A percentile compares a stretch with the other conserved stretches of the same genome.
Conservation (phyloP, 371 early-diverging fungal species). For the Mucor velutinosus region DNA sequence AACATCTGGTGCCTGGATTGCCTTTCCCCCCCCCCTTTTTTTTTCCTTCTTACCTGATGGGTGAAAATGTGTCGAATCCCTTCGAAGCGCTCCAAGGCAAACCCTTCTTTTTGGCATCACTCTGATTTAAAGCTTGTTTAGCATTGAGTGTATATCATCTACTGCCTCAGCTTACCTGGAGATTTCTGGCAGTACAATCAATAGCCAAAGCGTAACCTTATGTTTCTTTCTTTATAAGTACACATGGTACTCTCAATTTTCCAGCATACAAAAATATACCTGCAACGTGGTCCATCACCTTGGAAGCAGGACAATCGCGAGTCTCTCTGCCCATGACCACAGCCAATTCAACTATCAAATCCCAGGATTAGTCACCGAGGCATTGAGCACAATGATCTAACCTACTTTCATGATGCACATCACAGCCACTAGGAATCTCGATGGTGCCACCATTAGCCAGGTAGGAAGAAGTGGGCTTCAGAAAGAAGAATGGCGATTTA, state of each 20-base stretch:
- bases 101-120: constrained; percentile 81
- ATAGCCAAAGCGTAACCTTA: constrained; percentile 88
- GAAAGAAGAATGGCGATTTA: constrained; percentile 87
- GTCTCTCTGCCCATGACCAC: constrained; percentile 89
- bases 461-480: constrained; percentile 93
- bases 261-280: constrained; percentile 31
- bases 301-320: constrained; percentile 67
- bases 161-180: constrained; percentile 54
- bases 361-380: neutral
- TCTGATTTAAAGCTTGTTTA: constrained; percentile 35
- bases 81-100: constrained; percentile 93
- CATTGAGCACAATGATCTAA: neutral
- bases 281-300: constrained; percentile 71
- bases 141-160: neutral
- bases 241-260: neutral
- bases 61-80: constrained; percentile 95
- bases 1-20: neutral
- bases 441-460: constrained; percentile 71
- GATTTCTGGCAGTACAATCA: constrained; percentile 91
- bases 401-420: constrained; percentile 88
- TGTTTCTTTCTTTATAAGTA: neutral
- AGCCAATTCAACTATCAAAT: constrained; percentile 79
- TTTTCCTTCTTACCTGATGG: constrained; percentile 62
- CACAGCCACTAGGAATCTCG: constrained; percentile 78
- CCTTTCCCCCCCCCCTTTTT: too few species aligned